These are phyloP conservation scores for Penicillium malachiteum DNA, from an alignment of 495 filamentous ascomycete species.

Conservation along the genomic window DNA sequence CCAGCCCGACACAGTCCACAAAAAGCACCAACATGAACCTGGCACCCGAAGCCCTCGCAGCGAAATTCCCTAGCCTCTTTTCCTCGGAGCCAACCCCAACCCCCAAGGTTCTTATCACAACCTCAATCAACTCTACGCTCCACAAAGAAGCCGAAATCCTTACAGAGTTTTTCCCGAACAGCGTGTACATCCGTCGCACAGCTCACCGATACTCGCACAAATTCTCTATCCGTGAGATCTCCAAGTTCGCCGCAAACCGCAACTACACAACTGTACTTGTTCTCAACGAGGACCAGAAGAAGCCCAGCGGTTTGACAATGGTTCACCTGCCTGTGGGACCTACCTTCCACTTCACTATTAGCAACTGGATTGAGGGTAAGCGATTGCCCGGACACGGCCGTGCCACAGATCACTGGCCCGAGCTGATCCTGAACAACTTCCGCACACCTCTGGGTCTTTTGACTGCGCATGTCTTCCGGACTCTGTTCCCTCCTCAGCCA, in stretches of 20 bases:
- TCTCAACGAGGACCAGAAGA: slow-evolving; percentile 82
- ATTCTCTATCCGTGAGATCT: slow-evolving; percentile 86
- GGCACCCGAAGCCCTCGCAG: slow-evolving; percentile 64
- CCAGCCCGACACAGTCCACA: slow-evolving; percentile 59
- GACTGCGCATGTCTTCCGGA: slow-evolving; percentile 82
- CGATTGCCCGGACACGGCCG: slow-evolving; percentile 84
- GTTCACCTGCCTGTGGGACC: slow-evolving; percentile 82
- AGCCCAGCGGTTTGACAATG: slow-evolving; percentile 70
- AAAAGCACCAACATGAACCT: slow-evolving; percentile 70
- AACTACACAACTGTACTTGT: slow-evolving; percentile 78
- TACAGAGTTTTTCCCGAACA: slow-evolving; percentile 79
- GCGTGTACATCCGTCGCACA: slow-evolving; percentile 80
- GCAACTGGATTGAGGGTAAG: slow-evolving; percentile 82
- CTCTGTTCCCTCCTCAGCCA: slow-evolving; percentile 77
- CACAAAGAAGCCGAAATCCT: slow-evolving; percentile 79
- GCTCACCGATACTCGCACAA: slow-evolving; percentile 78
- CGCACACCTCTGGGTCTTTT: slow-evolving; percentile 86
- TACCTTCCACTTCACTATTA: slow-evolving; percentile 82
- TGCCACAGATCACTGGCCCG: slow-evolving; percentile 84
- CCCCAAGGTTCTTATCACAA: slow-evolving; percentile 89
- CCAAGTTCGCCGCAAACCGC: slow-evolving; percentile 76
- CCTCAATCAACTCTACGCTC: slow-evolving; percentile 76
- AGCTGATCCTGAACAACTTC: slow-evolving; percentile 94
- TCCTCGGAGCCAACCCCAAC: slow-evolving; percentile 51
- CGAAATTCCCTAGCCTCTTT: slow-evolving; percentile 83